A percentile compares a stretch with the other conserved stretches of the same genome.
Conservation (phyloP, 495 filamentous ascomycete species). For the Parathielavia appendiculata region DNA sequence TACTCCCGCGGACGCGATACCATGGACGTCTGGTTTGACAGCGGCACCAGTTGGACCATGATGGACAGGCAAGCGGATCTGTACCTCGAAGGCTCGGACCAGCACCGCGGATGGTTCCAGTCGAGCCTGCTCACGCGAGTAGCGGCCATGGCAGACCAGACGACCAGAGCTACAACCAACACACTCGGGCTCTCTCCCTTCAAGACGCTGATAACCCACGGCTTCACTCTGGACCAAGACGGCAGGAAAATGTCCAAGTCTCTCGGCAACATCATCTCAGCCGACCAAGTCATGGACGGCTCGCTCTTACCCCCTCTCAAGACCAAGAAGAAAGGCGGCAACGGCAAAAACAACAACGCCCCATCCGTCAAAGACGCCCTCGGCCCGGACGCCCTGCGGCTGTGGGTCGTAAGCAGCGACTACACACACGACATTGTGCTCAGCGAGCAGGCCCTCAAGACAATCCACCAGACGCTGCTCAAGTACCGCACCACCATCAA, state of each 20-base stretch:
- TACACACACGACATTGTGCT: slow-evolving; percentile 84
- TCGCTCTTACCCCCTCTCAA: slow-evolving; percentile 50
- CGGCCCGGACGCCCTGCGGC: slow-evolving; percentile 78
- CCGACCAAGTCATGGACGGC: slow-evolving; percentile 78
- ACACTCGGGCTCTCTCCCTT: slow-evolving; percentile 55
- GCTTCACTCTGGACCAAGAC: slow-evolving; percentile 81
- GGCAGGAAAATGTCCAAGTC: slow-evolving; percentile 99
- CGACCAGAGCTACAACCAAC: slow-evolving; percentile 14
- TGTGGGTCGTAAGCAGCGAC: slow-evolving; percentile 89
- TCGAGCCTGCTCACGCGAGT: slow-evolving; percentile 91
- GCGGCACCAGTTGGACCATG: slow-evolving; percentile 88
- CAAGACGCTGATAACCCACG: slow-evolving; percentile 83
- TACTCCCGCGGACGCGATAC: slow-evolving; percentile 85
- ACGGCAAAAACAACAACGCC: slow-evolving; percentile 5
- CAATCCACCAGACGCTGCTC: slow-evolving; percentile 66
- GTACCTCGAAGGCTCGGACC: slow-evolving; percentile 90
- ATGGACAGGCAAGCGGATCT: slow-evolving; percentile 64
- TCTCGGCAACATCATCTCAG: slow-evolving; percentile 80
- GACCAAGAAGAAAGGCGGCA: slow-evolving; percentile 35
- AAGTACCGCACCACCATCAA: slow-evolving; percentile 86
- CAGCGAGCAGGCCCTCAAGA: slow-evolving; percentile 65
- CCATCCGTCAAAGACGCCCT: slow-evolving; percentile 36
- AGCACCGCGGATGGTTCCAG: slow-evolving; percentile 98
- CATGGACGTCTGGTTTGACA: slow-evolving; percentile 99
- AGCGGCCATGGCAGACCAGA: slow-evolving; percentile 32